Evolutionary conservation across 2,329 filamentous ascomycete genomes (phyloP), one percentile per base, ranked within the genome.

Genomic region (Fusarium staphyleae): DNA sequence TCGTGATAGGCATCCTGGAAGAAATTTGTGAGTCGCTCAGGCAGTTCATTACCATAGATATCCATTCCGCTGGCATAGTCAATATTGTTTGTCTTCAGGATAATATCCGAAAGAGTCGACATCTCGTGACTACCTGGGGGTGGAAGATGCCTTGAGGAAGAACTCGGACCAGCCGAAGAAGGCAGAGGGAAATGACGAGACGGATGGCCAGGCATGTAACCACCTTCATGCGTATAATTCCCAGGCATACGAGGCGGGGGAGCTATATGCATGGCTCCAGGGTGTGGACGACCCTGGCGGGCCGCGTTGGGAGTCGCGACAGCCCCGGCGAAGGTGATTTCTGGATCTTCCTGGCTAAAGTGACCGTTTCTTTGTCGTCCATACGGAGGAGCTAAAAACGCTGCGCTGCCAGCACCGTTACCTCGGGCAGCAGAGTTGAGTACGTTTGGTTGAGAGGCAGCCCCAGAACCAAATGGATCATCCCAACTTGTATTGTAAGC

Each of bases 11-110:
- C 66, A 46, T 75, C 72, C 18, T 74, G 60, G 22, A 77, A 40
- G 33, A 71, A 71, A 42, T 66, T 61, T n/a, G 60, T 52, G 7
- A 79, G 41, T 6, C 70, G 66, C 3, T 68, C 52, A 6, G 69
- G 58, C 5, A 80, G 62, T 1, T 75, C 65, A 16, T 74, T 69
- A 2, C 78, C 76, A n/a, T 63, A 52, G 0, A 43, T 64, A 46
- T 80, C 74, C 4, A 70, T 40, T 26, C 75, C 67, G 14, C 65
- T 70, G 2, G 60, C 49, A 52, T 69, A 76, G 54, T 80, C 72
- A 35, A 72, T 74, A 26, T 52, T 58, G 55, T 62, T 72, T 2
- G 75, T 77, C n/a, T 47, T 74, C 29, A 66, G 63, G 48, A 80
- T 77, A 16, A 78, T 66, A 36, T 71, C 63, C 6, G 64, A 45